These are phyloP conservation scores for Erodium texanum DNA, from an alignment of 441 rosid genomes.

Conservation along the genomic window DNA sequence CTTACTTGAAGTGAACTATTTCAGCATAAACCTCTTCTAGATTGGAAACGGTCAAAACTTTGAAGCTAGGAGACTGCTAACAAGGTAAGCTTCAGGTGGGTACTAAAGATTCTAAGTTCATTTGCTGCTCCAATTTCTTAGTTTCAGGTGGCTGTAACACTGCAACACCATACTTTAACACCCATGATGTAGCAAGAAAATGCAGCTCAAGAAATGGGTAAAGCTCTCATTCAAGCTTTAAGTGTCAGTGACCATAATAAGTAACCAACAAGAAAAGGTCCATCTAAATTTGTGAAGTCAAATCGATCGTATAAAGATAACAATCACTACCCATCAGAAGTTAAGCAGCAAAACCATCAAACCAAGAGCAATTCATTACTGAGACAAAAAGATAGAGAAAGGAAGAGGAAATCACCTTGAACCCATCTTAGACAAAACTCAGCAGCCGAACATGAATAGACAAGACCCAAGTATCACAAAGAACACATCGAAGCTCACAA, in stretches of 20 bases:
- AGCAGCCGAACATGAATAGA: constrained; percentile 15
- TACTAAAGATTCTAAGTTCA: neutral
- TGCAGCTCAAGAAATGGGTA: neutral
- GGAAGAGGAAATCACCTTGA: constrained; percentile 25
- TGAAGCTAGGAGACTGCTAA: neutral
- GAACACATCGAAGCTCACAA: constrained; percentile 7
- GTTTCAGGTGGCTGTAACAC: neutral
- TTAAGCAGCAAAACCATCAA: constrained; percentile 6
- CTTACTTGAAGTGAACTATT: neutral
- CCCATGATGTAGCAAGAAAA: neutral
- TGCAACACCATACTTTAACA: neutral
- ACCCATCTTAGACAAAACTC: constrained; percentile 25
- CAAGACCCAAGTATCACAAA: constrained; percentile 12
- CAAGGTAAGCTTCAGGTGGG: neutral
- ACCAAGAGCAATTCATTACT: neutral
- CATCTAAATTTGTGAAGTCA: constrained; percentile 1
- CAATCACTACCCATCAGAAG: constrained; percentile 3
- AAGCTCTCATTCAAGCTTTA: constrained; percentile 3
- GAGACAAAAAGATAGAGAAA: neutral
- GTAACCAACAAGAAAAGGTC: neutral
- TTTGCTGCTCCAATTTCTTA: neutral
- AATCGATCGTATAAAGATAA: neutral
- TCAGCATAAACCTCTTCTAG: neutral
- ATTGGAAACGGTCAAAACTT: neutral
- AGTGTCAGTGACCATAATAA: neutral